Evolutionary conservation across 129 eudicot genomes (phyloP), one percentile per base, ranked within the genome.

Genomic region (Silybum marianum): DNA sequence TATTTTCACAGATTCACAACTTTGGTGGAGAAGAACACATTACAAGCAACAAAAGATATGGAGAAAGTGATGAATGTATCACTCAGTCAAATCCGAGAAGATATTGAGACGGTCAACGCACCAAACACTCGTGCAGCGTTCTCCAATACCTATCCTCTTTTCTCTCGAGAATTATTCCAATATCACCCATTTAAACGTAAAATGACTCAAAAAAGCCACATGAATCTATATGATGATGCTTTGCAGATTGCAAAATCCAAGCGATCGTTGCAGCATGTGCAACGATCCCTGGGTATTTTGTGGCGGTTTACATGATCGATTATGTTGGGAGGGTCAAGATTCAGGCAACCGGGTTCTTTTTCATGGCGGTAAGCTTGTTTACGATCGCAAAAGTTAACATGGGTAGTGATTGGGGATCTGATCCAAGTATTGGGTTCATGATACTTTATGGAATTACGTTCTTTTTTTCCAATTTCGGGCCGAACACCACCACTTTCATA

Each of bases 401-500:
- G 7, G 42, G 54, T n/a, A n/a, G n/a, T 0, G 36, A 42, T 22
- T 81, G 87, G 91, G 44, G 26, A 11, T 18, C 80, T 0, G n/a
- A 81, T 1, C 51, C 79, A 6, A 66, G 73, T 21, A 23, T 22
- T 1, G 82, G 90, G 13, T 83, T 85, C 78, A 78, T 84, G 75
- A 39, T 87, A 32, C 78, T 90, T 7, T 90, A 87, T 46, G 93
- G 88, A 9, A 78, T 90, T 23, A 48, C 86, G 0, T 88, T 90
- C 30, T 88, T 90, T 76, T 88, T 90, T 77, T 86, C 91, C 3
- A 90, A 90, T 66, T 90, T 90, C 7, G 91, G 94, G 30, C 94
- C 90, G 12, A 90, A 90, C 24, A 88, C 94, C 18, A 90, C 90
- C 24, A 90, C 94, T 3, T 90, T 90, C 69, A 86, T 90, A 72